Conservation (phyloP, 2,329 filamentous ascomycete genomes). For the Colletotrichum scovillei region DNA sequence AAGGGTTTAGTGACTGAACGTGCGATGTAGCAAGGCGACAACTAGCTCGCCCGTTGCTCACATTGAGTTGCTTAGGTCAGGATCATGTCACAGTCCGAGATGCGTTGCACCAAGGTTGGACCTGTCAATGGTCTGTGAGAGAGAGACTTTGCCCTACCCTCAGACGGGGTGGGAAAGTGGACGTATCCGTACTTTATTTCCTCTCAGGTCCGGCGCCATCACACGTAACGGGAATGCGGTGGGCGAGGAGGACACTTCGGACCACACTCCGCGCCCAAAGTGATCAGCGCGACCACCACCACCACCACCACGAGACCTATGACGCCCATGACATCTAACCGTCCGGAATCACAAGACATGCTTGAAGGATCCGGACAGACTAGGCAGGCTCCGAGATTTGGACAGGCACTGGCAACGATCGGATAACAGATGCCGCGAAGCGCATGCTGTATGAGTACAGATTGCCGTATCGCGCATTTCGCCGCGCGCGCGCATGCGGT, state of each 20-base stretch:
- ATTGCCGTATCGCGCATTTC: neutral
- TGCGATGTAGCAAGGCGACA: conserved; percentile 29
- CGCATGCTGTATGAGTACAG: neutral
- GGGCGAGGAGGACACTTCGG: conserved; percentile 40
- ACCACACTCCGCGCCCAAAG: conserved; percentile 35
- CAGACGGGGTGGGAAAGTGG: conserved; percentile 28
- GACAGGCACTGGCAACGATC: neutral
- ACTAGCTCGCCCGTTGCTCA: conserved; percentile 5
- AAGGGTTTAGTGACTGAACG: conserved; percentile 31
- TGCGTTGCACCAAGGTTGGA: conserved; percentile 23
- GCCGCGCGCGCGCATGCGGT: neutral
- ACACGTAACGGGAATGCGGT: conserved; percentile 13
- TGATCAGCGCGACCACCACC: conserved; percentile 3
- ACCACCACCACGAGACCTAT: neutral
- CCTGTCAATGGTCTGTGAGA: conserved; percentile 20
- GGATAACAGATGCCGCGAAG: neutral
- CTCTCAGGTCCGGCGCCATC: neutral
- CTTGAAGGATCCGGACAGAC: neutral
- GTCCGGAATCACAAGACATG: neutral
- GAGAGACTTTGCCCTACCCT: conserved; percentile 11
- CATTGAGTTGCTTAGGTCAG: conserved; percentile 35
- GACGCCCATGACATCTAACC: neutral
- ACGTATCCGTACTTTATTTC: neutral
- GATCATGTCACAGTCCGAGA: conserved; percentile 31
- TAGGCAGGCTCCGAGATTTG: neutral